These are phyloP conservation scores for Amanita subjunquillea DNA, from an alignment of 768 basidiomycete genomes.

Conservation along the genomic window DNA sequence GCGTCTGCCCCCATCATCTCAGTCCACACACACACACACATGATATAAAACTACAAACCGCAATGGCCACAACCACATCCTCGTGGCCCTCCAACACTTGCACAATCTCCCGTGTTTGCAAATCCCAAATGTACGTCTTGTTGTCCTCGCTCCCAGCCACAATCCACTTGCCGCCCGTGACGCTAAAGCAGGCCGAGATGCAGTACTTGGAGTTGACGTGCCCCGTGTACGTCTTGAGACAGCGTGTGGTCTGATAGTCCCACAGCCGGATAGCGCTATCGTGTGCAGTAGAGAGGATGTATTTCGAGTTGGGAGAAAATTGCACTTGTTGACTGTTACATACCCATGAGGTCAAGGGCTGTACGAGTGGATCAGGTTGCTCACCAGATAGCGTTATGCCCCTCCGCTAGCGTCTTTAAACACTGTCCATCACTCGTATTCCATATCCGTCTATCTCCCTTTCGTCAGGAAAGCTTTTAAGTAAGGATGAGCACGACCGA, in stretches of 20 bases:
- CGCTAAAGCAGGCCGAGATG: slow-evolving; percentile 75
- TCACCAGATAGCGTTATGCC: slow-evolving; percentile 76
- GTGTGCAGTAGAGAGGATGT: slow-evolving; percentile 88
- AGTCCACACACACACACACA: not conserved
- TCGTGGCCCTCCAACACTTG: slow-evolving; percentile 70
- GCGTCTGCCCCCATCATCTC: slow-evolving; percentile 42
- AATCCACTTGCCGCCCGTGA: slow-evolving; percentile 84
- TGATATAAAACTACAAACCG: slow-evolving; percentile 31
- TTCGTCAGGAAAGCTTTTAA: not conserved
- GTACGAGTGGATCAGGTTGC: slow-evolving; percentile 2
- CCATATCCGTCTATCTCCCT: slow-evolving; percentile 77
- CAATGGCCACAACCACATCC: slow-evolving; percentile 76
- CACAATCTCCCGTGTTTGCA: slow-evolving; percentile 79
- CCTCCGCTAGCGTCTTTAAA: slow-evolving; percentile 90
- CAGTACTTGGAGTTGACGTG: slow-evolving; percentile 80
- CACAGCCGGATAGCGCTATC: slow-evolving; percentile 90
- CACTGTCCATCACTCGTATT: slow-evolving; percentile 88
- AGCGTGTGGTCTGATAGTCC: slow-evolving; percentile 88
- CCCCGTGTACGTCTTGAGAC: slow-evolving; percentile 83
- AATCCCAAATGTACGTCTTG: slow-evolving; percentile 85
- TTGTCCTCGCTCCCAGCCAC: slow-evolving; percentile 87
- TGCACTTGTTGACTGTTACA: slow-evolving; percentile 69
- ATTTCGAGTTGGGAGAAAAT: slow-evolving; percentile 94
- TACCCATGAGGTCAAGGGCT: not conserved
- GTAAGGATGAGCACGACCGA: no score